Percentiles rank a stretch among this genome's conserved stretches.
Conservation (phyloP, 306 rosid species). For the Cicer pinnatifidum region DNA sequence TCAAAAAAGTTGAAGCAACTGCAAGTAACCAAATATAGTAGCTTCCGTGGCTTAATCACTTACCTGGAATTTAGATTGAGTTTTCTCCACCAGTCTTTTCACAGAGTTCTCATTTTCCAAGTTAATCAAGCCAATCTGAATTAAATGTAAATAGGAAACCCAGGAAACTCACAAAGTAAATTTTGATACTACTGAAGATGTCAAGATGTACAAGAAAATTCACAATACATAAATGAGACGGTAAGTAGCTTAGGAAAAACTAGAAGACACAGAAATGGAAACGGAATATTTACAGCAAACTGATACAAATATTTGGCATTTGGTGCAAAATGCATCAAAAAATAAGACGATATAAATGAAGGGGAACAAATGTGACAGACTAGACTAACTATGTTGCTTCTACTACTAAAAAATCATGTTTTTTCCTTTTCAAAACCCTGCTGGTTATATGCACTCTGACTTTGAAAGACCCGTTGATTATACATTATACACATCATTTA, state of each 20-base stretch:
- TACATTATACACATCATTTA: background rate
- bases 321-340: slow-evolving; percentile 17
- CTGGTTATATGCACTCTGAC: slow-evolving; percentile 11
- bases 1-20: slow-evolving; percentile 35
- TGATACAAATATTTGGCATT: slow-evolving; percentile 24
- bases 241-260: slow-evolving; percentile 27
- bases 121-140: slow-evolving; percentile 86
- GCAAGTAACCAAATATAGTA: slow-evolving; percentile 35
- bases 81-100: slow-evolving; percentile 69
- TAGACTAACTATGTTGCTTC: slow-evolving; percentile 29
- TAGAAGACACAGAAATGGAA: slow-evolving; percentile 17
- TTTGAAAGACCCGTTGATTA: slow-evolving; percentile 24
- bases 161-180: slow-evolving; percentile 35
- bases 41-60: slow-evolving; percentile 41
- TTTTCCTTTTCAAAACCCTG: slow-evolving; percentile 21
- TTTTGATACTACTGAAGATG: background rate
- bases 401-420: slow-evolving; percentile 4
- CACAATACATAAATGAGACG: slow-evolving; percentile 35
- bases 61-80: slow-evolving; percentile 78
- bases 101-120: slow-evolving; percentile 83
- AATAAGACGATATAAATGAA: slow-evolving; percentile 12
- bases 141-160: slow-evolving; percentile 23
- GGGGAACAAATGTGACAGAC: background rate
- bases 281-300: slow-evolving; percentile 15
- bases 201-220: background rate